A percentile compares a stretch with the other conserved stretches of the same genome.
Evolutionary conservation across 352 stramenopile genomes (phyloP).

Genomic region (Phytopythium litorale): DNA sequence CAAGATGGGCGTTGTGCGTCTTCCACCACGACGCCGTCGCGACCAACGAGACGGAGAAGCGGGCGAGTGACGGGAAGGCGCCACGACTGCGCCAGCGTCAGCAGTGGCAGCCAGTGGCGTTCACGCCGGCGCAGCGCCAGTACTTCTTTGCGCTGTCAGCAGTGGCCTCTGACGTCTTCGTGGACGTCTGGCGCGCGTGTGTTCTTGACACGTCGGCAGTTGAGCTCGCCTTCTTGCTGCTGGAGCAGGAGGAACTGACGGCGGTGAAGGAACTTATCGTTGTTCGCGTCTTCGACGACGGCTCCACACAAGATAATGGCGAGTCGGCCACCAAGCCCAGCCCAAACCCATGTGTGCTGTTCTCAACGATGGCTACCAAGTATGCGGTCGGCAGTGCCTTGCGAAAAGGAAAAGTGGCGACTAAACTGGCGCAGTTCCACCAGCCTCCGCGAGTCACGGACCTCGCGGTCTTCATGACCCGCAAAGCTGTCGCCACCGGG

Average conservation of each 20-base stretch:
- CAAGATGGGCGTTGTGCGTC: slow-evolving; percentile 48
- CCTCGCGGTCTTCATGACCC: slow-evolving; percentile 27
- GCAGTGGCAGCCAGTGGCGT: slow-evolving; percentile 12
- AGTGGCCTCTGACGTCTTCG: slow-evolving; percentile 45
- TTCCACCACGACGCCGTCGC: slow-evolving; percentile 44
- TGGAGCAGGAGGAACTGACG: slow-evolving; percentile 28
- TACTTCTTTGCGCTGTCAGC: slow-evolving; percentile 56
- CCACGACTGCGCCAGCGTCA: background rate
- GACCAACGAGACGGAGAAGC: background rate
- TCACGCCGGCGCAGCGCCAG: slow-evolving; percentile 43
- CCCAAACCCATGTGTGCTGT: background rate
- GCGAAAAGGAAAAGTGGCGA: slow-evolving; percentile 17
- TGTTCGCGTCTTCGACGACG: slow-evolving; percentile 15
- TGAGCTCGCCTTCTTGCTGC: slow-evolving; percentile 39
- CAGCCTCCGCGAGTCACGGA: slow-evolving; percentile 7
- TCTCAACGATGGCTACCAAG: slow-evolving; percentile 19
- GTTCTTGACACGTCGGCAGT: slow-evolving; percentile 42
- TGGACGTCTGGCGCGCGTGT: slow-evolving; percentile 47
- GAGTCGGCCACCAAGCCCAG: background rate
- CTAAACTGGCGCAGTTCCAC: slow-evolving; percentile 34
- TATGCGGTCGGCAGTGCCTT: slow-evolving; percentile 11
- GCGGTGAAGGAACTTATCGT: slow-evolving; percentile 43
- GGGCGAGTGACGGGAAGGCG: background rate
- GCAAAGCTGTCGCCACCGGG: slow-evolving; percentile 4
- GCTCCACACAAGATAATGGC: background rate